Percentiles rank a stretch among this genome's conserved stretches.
Evolutionary conservation across 352 stramenopile species (phyloP).

Genomic region (Globisporangium polare): DNA sequence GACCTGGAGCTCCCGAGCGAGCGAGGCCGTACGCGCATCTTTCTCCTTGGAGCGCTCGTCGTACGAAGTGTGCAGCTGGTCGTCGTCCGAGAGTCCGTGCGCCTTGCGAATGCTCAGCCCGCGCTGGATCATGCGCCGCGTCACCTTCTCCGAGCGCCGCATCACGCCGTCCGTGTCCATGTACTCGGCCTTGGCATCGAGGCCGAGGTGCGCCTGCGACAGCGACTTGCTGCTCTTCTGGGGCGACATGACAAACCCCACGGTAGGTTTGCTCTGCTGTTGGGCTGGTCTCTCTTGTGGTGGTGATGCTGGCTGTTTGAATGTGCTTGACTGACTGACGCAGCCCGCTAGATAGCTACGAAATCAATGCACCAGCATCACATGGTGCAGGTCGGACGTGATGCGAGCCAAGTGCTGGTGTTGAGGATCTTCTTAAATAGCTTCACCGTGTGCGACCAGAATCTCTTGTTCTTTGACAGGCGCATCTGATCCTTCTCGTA

Average conservation of each 20-base stretch:
- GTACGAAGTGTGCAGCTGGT: conserved; percentile 26
- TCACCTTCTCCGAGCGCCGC: conserved; percentile 27
- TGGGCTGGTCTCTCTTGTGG: neutral
- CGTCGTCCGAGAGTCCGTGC: conserved; percentile 14
- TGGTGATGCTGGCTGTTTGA: neutral
- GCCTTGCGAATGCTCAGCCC: conserved; percentile 36
- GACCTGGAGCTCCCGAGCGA: conserved; percentile 5
- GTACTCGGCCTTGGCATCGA: conserved; percentile 25
- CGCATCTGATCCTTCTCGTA: neutral
- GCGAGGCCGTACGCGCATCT: neutral
- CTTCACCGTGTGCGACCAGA: neutral
- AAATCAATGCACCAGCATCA: neutral
- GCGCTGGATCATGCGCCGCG: conserved; percentile 28
- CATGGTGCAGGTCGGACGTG: neutral
- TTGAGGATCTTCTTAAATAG: no score
- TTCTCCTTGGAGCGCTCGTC: conserved; percentile 8
- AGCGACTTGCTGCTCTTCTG: neutral
- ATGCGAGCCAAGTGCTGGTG: no score
- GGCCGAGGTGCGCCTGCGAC: conserved; percentile 1
- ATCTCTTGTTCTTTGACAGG: neutral
- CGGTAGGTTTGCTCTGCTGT: neutral
- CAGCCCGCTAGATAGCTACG: neutral
- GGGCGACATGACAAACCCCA: neutral
- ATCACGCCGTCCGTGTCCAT: conserved; percentile 26
- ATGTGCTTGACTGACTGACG: neutral